Conservation (phyloP, 768 basidiomycete species). For the Tricholoma terreum region DNA sequence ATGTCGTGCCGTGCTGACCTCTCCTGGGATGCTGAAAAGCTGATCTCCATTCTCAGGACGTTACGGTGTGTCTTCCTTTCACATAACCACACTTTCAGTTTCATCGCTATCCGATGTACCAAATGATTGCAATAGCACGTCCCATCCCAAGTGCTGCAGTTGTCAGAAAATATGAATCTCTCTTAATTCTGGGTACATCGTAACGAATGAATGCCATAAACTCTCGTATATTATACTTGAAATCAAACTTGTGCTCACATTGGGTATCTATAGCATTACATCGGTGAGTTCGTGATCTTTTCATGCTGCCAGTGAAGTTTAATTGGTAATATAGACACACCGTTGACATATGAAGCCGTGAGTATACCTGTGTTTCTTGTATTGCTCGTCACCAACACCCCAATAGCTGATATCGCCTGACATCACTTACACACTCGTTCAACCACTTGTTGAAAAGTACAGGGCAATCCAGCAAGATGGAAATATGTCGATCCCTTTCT, state of each 20-base stretch:
- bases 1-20: constrained; percentile 20
- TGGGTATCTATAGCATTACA: constrained; percentile 53
- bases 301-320: not conserved
- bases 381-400: not conserved
- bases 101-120: no score
- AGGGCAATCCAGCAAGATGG: constrained; percentile 62
- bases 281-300: constrained; percentile 46
- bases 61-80: constrained; percentile 43
- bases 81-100: not conserved
- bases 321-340: constrained; percentile 56
- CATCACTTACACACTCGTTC: constrained; percentile 85
- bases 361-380: constrained; percentile 21
- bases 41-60: constrained; percentile 42
- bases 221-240: not conserved
- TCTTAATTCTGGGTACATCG: no score
- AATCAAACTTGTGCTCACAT: not conserved
- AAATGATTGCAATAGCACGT: not conserved
- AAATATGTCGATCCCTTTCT: constrained; percentile 85
- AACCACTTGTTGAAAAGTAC: constrained; percentile 88
- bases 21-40: not conserved
- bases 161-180: not conserved
- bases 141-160: not conserved
- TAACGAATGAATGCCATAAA: not conserved
- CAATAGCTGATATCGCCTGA: constrained; percentile 78
- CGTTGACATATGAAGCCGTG: constrained; percentile 78